phyloP scores from a whole-genome alignment of 768 basidiomycete genomes.

The Russula emetica region DNA sequence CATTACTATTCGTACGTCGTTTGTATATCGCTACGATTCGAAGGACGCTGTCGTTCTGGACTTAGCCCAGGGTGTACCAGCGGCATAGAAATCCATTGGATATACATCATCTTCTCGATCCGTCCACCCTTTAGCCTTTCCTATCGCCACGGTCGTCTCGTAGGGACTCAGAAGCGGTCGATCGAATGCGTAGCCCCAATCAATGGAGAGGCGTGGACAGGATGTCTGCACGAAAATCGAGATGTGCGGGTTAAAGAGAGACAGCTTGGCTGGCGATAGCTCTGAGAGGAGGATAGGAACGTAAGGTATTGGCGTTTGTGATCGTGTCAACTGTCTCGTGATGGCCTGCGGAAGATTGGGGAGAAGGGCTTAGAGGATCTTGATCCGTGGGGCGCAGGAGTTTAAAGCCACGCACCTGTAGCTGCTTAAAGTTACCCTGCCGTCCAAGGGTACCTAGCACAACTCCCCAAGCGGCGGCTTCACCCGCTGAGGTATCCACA shows the following conservation, averaged over 20 bases:
- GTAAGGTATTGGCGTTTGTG: conserved; percentile 58
- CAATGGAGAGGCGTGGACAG: conserved; percentile 93
- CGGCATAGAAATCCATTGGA: conserved; percentile 96
- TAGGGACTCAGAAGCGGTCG: conserved; percentile 88
- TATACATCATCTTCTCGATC: conserved; percentile 51
- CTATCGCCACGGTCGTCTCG: conserved; percentile 84
- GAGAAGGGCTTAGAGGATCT: not conserved
- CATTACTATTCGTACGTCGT: not conserved
- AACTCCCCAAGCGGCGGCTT: conserved; percentile 70
- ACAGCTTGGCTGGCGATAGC: conserved; percentile 90
- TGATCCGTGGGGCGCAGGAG: not conserved
- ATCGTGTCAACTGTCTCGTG: conserved; percentile 58
- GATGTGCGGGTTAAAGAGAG: conserved; percentile 75
- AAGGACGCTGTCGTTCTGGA: conserved; percentile 45
- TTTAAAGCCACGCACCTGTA: conserved; percentile 50
- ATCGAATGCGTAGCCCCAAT: conserved; percentile 97
- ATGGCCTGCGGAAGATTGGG: conserved; percentile 50
- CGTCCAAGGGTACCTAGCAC: conserved; percentile 91
- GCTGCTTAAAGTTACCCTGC: conserved; percentile 88
- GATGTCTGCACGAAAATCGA: conserved; percentile 94
- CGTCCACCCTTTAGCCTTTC: conserved; percentile 64
- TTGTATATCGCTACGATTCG: conserved; percentile 17
- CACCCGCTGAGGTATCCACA: conserved; percentile 27
- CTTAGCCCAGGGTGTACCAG: conserved; percentile 70
- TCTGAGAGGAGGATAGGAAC: conserved; percentile 93